Base-by-base conservation (phyloP, 2,329 filamentous ascomycete genomes). In the Trichoderma guizhouense region DNA sequence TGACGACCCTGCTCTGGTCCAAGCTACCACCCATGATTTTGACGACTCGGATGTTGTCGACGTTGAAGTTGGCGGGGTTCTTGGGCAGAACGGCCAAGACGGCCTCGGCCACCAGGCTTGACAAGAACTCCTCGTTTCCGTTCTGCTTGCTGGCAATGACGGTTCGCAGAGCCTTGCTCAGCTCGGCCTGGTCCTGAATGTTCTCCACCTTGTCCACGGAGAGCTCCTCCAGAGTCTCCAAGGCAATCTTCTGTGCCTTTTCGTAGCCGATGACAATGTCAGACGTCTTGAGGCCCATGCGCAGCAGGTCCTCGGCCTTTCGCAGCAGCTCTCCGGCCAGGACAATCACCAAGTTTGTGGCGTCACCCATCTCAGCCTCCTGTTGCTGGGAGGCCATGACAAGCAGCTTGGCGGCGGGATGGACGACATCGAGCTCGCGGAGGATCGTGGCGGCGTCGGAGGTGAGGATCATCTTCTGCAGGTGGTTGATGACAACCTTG, bases 361-460 rank as follows among this genome's bases (percentile, higher is more conserved):
- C 96, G 84, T 99, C 97, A 72, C 96, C 96, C 93, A 99, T 97
- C 89, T 99, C 96, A 55, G 95, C 91, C 83, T 99, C 97, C 84
- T 99, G 97, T 85, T 99, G 96, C 84, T 99, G 96, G 82, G 93
- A 95, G 73, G 96, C 95, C 97, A 99, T 99, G 78, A 99, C 96
- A 69, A 99, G 86, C 75, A 99, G 88, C 86, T 99, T 99, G 66
- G 96, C 97, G 72, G 96, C 96, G 74, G 97, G 96, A 86, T 99
- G 96, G 71, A 99, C 95, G 74, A 99, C 96, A 80, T 99, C 96
- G 82, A 99, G 90, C 86, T 99, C 97, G 79, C 94, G 92, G 77
- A 99, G 89, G 81, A 99, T 99, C 57, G 96, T 98, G 76, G 96
- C 96, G 75, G 96, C 96, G 81, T 99, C 96, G 73, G 95, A 98